phyloP scores from a whole-genome alignment of 441 rosid genomes.

The Flueggea neowawraea region DNA sequence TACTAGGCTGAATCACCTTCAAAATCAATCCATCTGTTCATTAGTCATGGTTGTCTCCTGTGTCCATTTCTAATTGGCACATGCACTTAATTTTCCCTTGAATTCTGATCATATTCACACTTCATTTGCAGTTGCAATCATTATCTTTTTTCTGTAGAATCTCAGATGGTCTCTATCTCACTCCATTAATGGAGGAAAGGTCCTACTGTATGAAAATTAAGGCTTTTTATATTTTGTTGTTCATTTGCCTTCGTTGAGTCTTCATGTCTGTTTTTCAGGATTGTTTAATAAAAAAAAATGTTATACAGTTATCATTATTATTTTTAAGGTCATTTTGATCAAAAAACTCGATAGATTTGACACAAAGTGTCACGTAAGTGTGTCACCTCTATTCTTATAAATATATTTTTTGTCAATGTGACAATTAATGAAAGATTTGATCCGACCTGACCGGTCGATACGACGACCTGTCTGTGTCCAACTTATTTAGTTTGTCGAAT shows the following conservation, averaged over 20 bases:
- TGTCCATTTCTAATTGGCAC: constrained; percentile 19
- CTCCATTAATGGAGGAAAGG: background rate
- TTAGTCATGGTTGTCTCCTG: constrained; percentile 9
- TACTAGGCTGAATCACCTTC: background rate
- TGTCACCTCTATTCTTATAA: too few species aligned
- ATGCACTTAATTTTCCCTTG: constrained; percentile 2
- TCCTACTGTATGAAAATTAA: constrained; percentile 8
- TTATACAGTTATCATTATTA: too few species aligned
- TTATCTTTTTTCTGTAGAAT: constrained; percentile 8
- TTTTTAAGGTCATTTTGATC: too few species aligned
- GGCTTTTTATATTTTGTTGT: background rate
- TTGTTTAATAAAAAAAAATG: too few species aligned
- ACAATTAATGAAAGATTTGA: too few species aligned
- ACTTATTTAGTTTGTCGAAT: too few species aligned
- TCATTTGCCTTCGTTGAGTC: background rate
- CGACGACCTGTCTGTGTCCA: too few species aligned
- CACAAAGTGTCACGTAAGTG: too few species aligned
- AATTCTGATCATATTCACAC: constrained; percentile 12
- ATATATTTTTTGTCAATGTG: too few species aligned
- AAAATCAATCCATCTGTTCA: background rate
- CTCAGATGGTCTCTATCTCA: constrained; percentile 11
- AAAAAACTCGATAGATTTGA: too few species aligned
- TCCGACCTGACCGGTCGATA: too few species aligned
- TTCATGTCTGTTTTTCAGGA: background rate
- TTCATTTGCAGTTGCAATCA: constrained; percentile 5